Evolutionary conservation across 306 rosid genomes (phyloP).

Genomic region (Hylodesmum podocarpum): DNA sequence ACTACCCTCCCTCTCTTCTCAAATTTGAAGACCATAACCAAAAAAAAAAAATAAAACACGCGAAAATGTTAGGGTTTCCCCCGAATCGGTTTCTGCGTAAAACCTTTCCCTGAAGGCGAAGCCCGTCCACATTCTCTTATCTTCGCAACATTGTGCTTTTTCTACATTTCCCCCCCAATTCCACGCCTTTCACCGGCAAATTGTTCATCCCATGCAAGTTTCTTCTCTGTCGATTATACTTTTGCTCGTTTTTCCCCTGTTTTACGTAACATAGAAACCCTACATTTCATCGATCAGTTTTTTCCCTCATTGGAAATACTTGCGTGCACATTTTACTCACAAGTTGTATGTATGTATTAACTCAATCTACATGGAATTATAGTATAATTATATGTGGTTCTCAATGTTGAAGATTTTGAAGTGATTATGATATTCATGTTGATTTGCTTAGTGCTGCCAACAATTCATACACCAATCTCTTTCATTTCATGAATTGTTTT

Average conservation of each 20-base stretch:
- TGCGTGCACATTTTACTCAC: background rate
- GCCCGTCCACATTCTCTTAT: constrained; percentile 8
- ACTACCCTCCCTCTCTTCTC: background rate
- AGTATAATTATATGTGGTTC: background rate
- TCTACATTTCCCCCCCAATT: background rate
- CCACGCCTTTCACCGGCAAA: background rate
- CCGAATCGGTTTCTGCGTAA: background rate
- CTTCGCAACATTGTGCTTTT: constrained; percentile 9
- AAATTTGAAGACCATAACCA: background rate
- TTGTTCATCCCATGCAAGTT: constrained; percentile 40
- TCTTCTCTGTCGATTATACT: background rate
- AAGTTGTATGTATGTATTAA: background rate
- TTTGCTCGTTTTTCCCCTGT: background rate
- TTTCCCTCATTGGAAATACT: background rate
- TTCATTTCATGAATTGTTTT: background rate
- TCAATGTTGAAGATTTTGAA: background rate
- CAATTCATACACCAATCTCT: background rate
- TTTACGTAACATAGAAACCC: background rate
- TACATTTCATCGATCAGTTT: background rate
- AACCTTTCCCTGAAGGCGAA: constrained; percentile 33
- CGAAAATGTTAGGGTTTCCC: constrained; percentile 34
- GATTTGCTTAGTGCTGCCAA: background rate
- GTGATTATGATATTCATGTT: background rate
- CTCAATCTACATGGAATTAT: background rate
- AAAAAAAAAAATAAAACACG: background rate